phyloP scores from a whole-genome alignment of 2,329 filamentous ascomycete species.

The Aspergillus sp. region DNA sequence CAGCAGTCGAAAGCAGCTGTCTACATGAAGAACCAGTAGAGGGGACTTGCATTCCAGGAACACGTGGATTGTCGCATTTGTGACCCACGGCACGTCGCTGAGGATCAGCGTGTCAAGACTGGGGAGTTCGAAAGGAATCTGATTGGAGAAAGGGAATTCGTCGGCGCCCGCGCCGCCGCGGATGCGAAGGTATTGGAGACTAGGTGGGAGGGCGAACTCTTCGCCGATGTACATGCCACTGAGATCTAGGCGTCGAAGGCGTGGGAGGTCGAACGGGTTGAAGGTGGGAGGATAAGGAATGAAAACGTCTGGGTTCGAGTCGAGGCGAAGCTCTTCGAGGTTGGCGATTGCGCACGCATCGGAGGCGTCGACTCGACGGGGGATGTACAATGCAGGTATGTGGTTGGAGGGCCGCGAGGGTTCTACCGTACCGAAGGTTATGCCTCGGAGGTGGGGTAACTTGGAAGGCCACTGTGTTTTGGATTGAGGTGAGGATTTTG shows the following conservation, averaged over 20 bases:
- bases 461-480: slow-evolving; percentile 21
- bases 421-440: slow-evolving; percentile 22
- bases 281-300: slow-evolving; percentile 17
- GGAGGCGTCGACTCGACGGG: slow-evolving; percentile 8
- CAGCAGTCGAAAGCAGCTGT: slow-evolving; percentile 25
- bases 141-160: slow-evolving; percentile 11
- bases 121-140: slow-evolving; percentile 16
- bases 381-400: slow-evolving; percentile 18
- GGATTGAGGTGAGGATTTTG: slow-evolving; percentile 13
- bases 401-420: slow-evolving; percentile 9
- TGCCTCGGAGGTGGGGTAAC: slow-evolving; percentile 32
- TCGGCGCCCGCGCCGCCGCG: slow-evolving; percentile 19
- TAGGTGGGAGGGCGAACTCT: slow-evolving; percentile 25
- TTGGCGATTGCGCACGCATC: slow-evolving; percentile 23
- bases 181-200: slow-evolving; percentile 29
- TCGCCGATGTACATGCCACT: slow-evolving; percentile 22
- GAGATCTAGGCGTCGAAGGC: slow-evolving; percentile 29
- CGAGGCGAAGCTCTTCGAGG: slow-evolving; percentile 32
- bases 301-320: slow-evolving; percentile 24
- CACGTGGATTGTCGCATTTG: slow-evolving; percentile 7
- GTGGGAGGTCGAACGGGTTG: slow-evolving; percentile 15
- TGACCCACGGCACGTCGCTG: slow-evolving; percentile 26
- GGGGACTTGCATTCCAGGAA: slow-evolving; percentile 22
- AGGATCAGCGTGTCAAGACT: slow-evolving; percentile 30
- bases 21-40: slow-evolving; percentile 25